Evolutionary conservation across 345 rosid species (phyloP).

Genomic region (Hibiscus syriacus): DNA sequence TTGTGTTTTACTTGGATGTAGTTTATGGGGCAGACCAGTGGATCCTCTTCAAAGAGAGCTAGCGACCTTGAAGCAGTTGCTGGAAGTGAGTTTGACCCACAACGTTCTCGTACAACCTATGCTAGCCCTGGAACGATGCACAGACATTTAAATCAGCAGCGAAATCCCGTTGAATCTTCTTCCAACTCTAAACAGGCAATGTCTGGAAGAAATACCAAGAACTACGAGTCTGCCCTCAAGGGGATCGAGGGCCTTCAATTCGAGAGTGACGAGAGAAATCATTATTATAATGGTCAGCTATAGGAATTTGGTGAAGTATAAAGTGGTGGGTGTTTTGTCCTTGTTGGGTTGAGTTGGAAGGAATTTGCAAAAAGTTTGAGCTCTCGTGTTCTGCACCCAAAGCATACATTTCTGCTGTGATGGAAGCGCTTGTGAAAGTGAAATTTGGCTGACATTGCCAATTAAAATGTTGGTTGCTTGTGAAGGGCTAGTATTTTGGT

Average conservation of each 20-base stretch:
- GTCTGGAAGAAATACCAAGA: constrained; percentile 35
- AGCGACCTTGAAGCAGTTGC: constrained; percentile 52
- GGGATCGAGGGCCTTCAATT: constrained; percentile 14
- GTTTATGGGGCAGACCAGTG: constrained; percentile 55
- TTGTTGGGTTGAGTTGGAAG: constrained; percentile 4
- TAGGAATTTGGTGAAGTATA: neutral
- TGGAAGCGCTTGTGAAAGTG: constrained; percentile 3
- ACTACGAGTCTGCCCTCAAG: constrained; percentile 16
- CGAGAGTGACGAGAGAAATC: constrained; percentile 13
- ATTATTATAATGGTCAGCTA: constrained; percentile 3
- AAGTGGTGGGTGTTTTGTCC: constrained; percentile 1
- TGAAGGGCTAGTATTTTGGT: neutral
- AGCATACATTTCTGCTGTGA: neutral
- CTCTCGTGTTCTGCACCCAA: neutral
- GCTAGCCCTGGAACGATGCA: constrained; percentile 42
- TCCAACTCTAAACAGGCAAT: constrained; percentile 53
- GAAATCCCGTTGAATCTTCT: constrained; percentile 47
- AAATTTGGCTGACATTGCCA: neutral
- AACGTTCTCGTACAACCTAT: constrained; percentile 39
- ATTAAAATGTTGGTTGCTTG: neutral
- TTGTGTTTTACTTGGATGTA: neutral
- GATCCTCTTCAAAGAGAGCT: constrained; percentile 45
- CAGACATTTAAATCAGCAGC: constrained; percentile 41
- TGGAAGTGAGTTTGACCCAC: constrained; percentile 55
- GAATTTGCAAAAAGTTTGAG: neutral